phyloP scores from a whole-genome alignment of 768 basidiomycete species.

The Botryobasidium botryosum region DNA sequence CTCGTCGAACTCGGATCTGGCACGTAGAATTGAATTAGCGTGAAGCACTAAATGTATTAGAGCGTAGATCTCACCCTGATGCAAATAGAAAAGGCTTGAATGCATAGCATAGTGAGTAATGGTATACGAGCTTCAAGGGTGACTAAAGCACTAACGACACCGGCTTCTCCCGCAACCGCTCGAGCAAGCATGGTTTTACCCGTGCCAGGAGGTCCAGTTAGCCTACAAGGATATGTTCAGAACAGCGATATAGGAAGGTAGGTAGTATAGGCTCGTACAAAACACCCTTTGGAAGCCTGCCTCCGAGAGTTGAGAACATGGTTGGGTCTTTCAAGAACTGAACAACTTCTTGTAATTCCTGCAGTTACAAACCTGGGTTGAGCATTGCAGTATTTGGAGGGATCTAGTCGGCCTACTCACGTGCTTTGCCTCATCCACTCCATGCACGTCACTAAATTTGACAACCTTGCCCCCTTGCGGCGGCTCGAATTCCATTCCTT shows the following conservation, averaged over 20 bases:
- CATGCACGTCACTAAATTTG: slow-evolving; percentile 91
- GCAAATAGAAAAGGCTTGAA: slow-evolving; percentile 77
- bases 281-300: slow-evolving; percentile 87
- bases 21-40: slow-evolving; percentile 3
- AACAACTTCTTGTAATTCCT: slow-evolving; percentile 90
- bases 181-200: slow-evolving; percentile 98
- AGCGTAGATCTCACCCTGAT: slow-evolving; percentile 58
- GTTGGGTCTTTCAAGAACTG: slow-evolving; percentile 90
- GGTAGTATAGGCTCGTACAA: slow-evolving; percentile 25
- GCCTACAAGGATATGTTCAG: background rate
- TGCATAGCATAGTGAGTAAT: background rate
- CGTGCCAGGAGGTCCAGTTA: slow-evolving; percentile 85
- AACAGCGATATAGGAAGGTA: background rate
- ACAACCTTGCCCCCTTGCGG: slow-evolving; percentile 54
- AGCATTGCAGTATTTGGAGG: background rate
- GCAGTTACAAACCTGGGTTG: slow-evolving; percentile 8
- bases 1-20: slow-evolving; percentile 93
- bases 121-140: background rate
- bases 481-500: slow-evolving; percentile 70
- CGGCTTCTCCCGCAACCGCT: slow-evolving; percentile 94
- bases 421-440: slow-evolving; percentile 92
- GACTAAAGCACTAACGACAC: slow-evolving; percentile 33
- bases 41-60: background rate
- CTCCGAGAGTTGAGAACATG: slow-evolving; percentile 77
- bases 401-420: slow-evolving; percentile 25